Conservation (phyloP, 371 early-diverging fungal genomes). For the Dichotomocladium elegans region DNA sequence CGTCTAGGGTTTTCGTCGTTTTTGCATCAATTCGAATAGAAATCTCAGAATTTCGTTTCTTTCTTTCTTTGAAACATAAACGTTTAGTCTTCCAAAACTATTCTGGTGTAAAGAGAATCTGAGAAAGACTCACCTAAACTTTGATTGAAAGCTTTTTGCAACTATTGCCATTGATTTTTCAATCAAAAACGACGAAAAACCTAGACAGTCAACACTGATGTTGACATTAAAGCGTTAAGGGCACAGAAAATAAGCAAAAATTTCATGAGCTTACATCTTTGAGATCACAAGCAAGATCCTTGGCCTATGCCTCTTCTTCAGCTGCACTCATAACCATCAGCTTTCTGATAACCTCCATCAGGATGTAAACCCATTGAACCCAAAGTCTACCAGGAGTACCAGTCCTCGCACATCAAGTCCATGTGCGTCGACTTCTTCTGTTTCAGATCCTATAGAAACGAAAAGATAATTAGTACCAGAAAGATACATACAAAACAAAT, state of each 20-base stretch:
- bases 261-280: slow-evolving; percentile 16
- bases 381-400: too few species aligned
- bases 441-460: slow-evolving; percentile 10
- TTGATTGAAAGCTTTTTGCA: too few species aligned
- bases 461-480: slow-evolving; percentile 8
- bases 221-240: not conserved
- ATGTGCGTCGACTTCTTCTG: slow-evolving; percentile 5
- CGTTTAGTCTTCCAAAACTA: too few species aligned
- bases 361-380: too few species aligned
- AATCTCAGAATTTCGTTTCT: too few species aligned
- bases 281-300: slow-evolving; percentile 11
- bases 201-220: slow-evolving; percentile 1
- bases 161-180: too few species aligned
- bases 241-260: slow-evolving; percentile 6
- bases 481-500: not conserved
- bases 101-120: too few species aligned
- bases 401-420: too few species aligned
- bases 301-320: slow-evolving; percentile 7
- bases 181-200: too few species aligned
- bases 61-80: too few species aligned
- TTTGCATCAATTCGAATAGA: slow-evolving; percentile 18
- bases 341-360: slow-evolving; percentile 7
- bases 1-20: slow-evolving; percentile 4
- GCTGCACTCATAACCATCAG: slow-evolving; percentile 10
- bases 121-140: too few species aligned